Base-by-base conservation (phyloP, 148 eudicot species). In the Nepenthes gracilis region DNA sequence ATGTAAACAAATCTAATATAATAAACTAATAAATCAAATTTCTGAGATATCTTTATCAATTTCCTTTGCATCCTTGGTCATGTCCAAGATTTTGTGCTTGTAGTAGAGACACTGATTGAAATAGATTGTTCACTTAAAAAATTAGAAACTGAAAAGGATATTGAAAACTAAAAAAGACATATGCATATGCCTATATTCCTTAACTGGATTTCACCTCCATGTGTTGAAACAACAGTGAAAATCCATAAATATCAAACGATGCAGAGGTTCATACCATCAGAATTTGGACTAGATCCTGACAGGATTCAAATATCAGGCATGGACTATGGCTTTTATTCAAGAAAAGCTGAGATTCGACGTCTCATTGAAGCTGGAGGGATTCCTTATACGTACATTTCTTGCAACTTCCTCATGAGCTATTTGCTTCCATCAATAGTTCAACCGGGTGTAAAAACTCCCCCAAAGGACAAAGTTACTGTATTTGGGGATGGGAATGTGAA, bases 211-310 rank as follows among this genome's bases (percentile, higher is more conserved):
- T 40, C 45, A 3, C 8, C 45, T 40, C 8, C 45, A 3, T 40
- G 45, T 4, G 4, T 8, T 40, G 45, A 40, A 40, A 40, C 45
- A 40, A 33, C 0, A 2, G 35, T 2, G 57, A 54, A 13, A 36
- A n/a, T 35, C 4, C 12, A 12, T 37, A 11, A 33, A 57, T 55
- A 9, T 55, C 13, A 34, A 35, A 35, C 64, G 13, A 12, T 50
- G 36, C 81, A 91, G 97, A 88, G 82, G 67, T 83, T 88, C 69
- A 57, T 88, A 52, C 96, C 97, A 55, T 80, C 97, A 4, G 97
- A 88, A 66, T 92, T 88, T 51, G 96, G 97, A 54, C 5, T 53
- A 55, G 97, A 92, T 82, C 80, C 85, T 50, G 85, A 83, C 62
- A 74, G 67, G 67, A 78, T 74, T 36, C 82, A 63, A 45, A 49